These are phyloP conservation scores for Cinnamomum micranthum DNA, from an alignment of 164 flowering plant species.

Conservation along the genomic window DNA sequence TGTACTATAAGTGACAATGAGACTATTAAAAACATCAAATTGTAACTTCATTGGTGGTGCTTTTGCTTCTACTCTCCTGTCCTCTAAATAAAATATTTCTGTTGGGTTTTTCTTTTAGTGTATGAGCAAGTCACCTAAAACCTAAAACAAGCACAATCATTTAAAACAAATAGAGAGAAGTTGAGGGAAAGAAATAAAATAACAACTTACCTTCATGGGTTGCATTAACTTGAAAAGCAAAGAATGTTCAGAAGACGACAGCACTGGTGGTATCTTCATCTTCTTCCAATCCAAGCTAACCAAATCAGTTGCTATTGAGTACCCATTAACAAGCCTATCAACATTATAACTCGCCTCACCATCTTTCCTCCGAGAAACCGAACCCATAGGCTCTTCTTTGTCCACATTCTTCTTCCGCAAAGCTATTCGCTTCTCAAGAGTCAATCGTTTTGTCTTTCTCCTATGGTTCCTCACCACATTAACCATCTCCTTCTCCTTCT, in stretches of 20 bases:
- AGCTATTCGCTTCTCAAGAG: conserved; percentile 66
- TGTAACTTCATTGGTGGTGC: too few relatives aligned
- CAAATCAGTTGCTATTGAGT: conserved; percentile 59
- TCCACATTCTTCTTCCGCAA: conserved; percentile 35
- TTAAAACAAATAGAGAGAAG: background rate
- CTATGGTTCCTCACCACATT: conserved; percentile 43
- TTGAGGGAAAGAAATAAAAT: background rate
- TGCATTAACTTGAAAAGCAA: conserved; percentile 91
- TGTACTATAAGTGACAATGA: too few relatives aligned
- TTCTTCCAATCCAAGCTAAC: conserved; percentile 91
- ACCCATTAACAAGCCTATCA: conserved; percentile 67
- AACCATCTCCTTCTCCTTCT: conserved; percentile 20
- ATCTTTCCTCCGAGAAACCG: conserved; percentile 18
- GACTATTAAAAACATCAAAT: too few relatives aligned
- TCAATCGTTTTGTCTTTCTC: conserved; percentile 52
- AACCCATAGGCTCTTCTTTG: conserved; percentile 19
- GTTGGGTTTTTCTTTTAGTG: background rate
- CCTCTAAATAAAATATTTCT: too few relatives aligned
- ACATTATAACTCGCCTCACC: conserved; percentile 22
- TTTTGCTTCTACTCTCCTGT: too few relatives aligned
- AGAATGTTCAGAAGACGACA: conserved; percentile 76
- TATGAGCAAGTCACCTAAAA: background rate
- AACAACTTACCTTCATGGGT: conserved; percentile 70
- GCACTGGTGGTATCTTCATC: conserved; percentile 95
- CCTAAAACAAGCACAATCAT: background rate